Percentiles rank a stretch among this genome's conserved stretches.
phyloP scores from a whole-genome alignment of 2,329 filamentous ascomycete species.

The Diplodia seriata region DNA sequence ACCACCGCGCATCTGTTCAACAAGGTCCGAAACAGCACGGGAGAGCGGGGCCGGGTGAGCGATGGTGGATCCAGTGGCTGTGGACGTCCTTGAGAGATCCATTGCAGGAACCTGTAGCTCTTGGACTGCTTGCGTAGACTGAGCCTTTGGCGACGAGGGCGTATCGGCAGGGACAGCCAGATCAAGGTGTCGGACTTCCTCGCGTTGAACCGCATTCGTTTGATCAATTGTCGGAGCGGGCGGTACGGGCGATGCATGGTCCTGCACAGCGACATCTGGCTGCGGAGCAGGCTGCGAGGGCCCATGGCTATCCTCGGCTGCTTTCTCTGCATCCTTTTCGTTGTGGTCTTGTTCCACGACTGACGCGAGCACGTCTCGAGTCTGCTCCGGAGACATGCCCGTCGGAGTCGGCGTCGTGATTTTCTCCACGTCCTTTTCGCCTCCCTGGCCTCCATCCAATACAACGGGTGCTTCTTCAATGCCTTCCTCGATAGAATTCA shows the following conservation, averaged over 20 bases:
- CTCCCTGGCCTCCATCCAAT: slow-evolving; percentile 16
- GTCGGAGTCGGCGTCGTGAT: slow-evolving; percentile 45
- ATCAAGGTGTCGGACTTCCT: slow-evolving; percentile 68
- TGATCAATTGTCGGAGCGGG: slow-evolving; percentile 5
- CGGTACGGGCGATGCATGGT: background rate
- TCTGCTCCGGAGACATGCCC: slow-evolving; percentile 65
- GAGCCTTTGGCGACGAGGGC: slow-evolving; percentile 32
- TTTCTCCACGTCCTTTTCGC: slow-evolving; percentile 42
- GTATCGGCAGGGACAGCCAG: slow-evolving; percentile 60
- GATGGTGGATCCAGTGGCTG: background rate
- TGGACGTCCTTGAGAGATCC: slow-evolving; percentile 25
- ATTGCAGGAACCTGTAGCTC: slow-evolving; percentile 14
- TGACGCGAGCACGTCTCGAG: slow-evolving; percentile 68
- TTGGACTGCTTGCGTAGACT: slow-evolving; percentile 11
- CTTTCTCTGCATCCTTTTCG: slow-evolving; percentile 31
- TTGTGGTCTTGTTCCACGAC: slow-evolving; percentile 69
- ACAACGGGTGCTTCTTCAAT: slow-evolving; percentile 53
- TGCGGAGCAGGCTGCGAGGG: slow-evolving; percentile 20
- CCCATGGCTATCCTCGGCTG: background rate
- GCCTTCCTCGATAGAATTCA: slow-evolving; percentile 72
- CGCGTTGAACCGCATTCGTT: slow-evolving; percentile 52
- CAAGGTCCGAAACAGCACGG: slow-evolving; percentile 27
- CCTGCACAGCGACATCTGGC: background rate
- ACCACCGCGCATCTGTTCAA: slow-evolving; percentile 25
- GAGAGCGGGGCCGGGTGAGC: slow-evolving; percentile 19